These are phyloP conservation scores for Chaetomium tenue DNA, from an alignment of 495 filamentous ascomycete genomes.

Conservation along the genomic window DNA sequence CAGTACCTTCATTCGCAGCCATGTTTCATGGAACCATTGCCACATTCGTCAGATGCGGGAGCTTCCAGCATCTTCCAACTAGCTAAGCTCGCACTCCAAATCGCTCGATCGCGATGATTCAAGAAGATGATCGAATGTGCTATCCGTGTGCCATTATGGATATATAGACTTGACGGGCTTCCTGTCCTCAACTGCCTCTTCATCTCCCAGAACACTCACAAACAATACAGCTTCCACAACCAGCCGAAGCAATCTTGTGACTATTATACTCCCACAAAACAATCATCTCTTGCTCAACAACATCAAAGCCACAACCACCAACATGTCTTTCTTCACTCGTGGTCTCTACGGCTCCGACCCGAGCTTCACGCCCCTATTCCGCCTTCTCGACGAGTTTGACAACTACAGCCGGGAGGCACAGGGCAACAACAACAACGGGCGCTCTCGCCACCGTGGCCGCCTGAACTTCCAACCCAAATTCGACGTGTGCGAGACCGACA, in stretches of 20 bases:
- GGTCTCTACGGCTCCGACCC: slow-evolving; percentile 47
- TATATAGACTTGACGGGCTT: not conserved
- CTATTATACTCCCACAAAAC: not conserved
- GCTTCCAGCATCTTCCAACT: not conserved
- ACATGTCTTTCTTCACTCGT: slow-evolving; percentile 62
- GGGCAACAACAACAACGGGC: slow-evolving; percentile 25
- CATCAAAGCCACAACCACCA: slow-evolving; percentile 25
- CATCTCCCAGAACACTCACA: not conserved
- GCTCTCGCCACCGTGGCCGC: slow-evolving; percentile 31
- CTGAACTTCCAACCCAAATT: slow-evolving; percentile 50
- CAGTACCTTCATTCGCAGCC: too few relatives aligned
- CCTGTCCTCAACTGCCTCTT: not conserved
- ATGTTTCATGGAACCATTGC: not conserved
- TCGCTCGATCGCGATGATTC: slow-evolving; percentile 6
- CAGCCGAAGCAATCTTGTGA: not conserved
- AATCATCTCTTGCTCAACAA: slow-evolving; percentile 13
- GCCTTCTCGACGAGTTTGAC: slow-evolving; percentile 72
- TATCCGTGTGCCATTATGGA: not conserved
- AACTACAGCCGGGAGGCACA: slow-evolving; percentile 43
- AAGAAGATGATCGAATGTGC: slow-evolving; percentile 17
- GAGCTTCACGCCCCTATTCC: slow-evolving; percentile 67
- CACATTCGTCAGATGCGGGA: not conserved
- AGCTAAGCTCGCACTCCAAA: not conserved
- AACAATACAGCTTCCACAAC: slow-evolving; percentile 14
- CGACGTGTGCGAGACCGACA: slow-evolving; percentile 67